phyloP scores from a whole-genome alignment of 257 asterid genomes.

The Nicotiana tabacum region DNA sequence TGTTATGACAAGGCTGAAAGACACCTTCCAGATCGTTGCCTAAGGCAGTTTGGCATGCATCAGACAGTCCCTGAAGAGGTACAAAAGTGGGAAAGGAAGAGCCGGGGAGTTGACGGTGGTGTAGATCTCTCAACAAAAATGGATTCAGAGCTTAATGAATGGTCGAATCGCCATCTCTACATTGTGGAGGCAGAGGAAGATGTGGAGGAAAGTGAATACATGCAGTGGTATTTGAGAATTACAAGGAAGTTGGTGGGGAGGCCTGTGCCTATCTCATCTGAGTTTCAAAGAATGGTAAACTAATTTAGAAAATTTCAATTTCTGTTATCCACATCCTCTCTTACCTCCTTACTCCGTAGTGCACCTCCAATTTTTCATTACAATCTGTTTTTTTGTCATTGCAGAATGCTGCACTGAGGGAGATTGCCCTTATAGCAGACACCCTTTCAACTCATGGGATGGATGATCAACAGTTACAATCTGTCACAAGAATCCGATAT shows the following conservation, averaged over 20 bases:
- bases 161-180: slow-evolving; percentile 71
- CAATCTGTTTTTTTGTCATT: background rate
- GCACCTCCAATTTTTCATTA: slow-evolving; percentile 20
- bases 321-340: background rate
- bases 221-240: slow-evolving; percentile 69
- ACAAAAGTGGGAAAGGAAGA: slow-evolving; percentile 88
- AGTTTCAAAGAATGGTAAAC: slow-evolving; percentile 86
- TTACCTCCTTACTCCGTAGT: background rate
- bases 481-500: slow-evolving; percentile 59
- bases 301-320: background rate
- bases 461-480: slow-evolving; percentile 77
- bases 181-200: slow-evolving; percentile 86
- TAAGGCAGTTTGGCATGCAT: slow-evolving; percentile 86
- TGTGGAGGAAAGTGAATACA: slow-evolving; percentile 73
- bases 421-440: slow-evolving; percentile 70
- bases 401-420: slow-evolving; percentile 77
- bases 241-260: slow-evolving; percentile 84
- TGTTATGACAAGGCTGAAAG: slow-evolving; percentile 97
- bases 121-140: slow-evolving; percentile 75
- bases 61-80: slow-evolving; percentile 80
- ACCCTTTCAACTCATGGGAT: slow-evolving; percentile 75
- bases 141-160: slow-evolving; percentile 83
- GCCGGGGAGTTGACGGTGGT: slow-evolving; percentile 97
- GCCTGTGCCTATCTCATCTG: slow-evolving; percentile 83
- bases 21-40: slow-evolving; percentile 94